Evolutionary conservation across 768 basidiomycete species (phyloP), one percentile per base, ranked within the genome.

Genomic region (Pisolithus albus): DNA sequence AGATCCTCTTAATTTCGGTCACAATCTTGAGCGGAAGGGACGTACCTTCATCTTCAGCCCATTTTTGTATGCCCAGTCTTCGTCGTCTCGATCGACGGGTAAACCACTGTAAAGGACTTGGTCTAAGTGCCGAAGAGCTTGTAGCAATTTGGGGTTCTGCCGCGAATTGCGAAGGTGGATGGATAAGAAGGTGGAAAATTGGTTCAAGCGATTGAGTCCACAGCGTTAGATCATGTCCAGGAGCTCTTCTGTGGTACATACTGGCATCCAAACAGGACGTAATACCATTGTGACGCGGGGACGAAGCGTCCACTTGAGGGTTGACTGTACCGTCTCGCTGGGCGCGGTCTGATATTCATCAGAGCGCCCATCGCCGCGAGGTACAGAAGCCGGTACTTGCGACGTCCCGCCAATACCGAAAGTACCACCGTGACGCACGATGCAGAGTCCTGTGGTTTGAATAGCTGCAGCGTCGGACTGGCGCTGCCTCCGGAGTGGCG

Each of bases 171-270:
- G 77, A 56, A 91, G 72, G 59, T 89, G 84, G 34, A 64, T 72
- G 18, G 78, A 72, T 52, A 91, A 76, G 74, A 85, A 86, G 2
- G 83, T 74, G 4, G 81, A 74, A 59, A 91, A 91, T 60, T 87
- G 84, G 62, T 84, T 84, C 7, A 90, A 71, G 46, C 86, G 83
- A 62, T 87, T 91, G 34, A 90, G 75, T 9, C 78, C 74, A 56
- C 84, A 83, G 42, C 75, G 72, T 46, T 70, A 70, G 55, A 89
- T 77, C 86, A 89, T 88, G 61, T 82, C 81, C 19, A 80, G 63
- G 44, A 91, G 70, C 62, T 91, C 88, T 51, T 78, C 75, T 28
- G 84, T n/a, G n/a, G n/a, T n/a, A n/a, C n/a, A n/a, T n/a, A n/a
- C n/a, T n/a, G n/a, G n/a, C n/a, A n/a, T n/a, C n/a, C n/a, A n/a